Base-by-base conservation (phyloP, 1,284 basidiomycete genomes). In the Sphagnurus paluster region DNA sequence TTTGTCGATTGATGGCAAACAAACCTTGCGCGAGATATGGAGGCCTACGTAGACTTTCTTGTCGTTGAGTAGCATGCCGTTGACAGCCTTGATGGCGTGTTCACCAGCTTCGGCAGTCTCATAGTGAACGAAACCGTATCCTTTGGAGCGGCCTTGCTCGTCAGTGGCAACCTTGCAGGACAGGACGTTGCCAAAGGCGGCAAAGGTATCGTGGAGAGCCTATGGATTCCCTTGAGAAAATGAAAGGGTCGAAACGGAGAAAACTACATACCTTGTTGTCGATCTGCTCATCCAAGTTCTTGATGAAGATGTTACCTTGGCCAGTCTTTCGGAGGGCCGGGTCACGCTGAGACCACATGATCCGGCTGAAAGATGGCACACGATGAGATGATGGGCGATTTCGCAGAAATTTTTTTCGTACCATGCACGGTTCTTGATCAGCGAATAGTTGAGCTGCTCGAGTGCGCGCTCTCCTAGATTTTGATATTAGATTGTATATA, bases 261-360 rank as follows among this genome's bases (percentile, higher is more conserved):
- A 16, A 17, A 6, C 19, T 9, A 64, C 66, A 43, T 44, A 87
- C 87, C 85, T 99, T 99, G 84, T 99, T 98, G 76, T 99, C 97
- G 60, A 99, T 99, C 53, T 80, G 80, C 70, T 97, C 93, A 68
- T 99, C 96, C 58, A 99, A 76, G 75, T 99, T 99, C 80, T 99
- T 99, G 79, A 99, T 99, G 77, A 99, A 99, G 66, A 99, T 97
- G 75, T 99, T 99, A 72, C 96, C 96, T 75, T 98, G 94, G 56
- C 95, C 95, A 56, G 95, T 98, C 83, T 98, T 98, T 74, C 96
- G 93, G 64, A 98, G 85, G 60, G 93, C 92, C 54, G 96, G 96
- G 77, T 99, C 96, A 69, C 97, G 93, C 83, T 99, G 96, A 62
- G 94, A 98, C 95, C 97, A 98, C 96, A 99, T 99, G 79, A 99